Base-by-base conservation (phyloP, 2,329 filamentous ascomycete species). In the Hymenoscyphus infarciens region DNA sequence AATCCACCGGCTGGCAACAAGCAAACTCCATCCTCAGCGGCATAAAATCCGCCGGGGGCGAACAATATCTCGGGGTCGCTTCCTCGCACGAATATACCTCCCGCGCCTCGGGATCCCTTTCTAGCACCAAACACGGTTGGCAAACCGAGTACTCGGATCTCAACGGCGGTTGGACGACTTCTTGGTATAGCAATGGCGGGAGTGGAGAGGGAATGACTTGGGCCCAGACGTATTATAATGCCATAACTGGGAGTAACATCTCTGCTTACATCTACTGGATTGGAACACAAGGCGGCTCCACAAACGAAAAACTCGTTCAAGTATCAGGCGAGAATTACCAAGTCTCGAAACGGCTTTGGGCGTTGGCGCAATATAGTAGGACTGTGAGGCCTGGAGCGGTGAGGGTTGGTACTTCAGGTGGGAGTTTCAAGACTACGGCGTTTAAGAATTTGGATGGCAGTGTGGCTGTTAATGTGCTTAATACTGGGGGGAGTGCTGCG, bases 241-340 rank as follows among this genome's bases (percentile, higher is more conserved):
- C 78, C 33, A 74, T 85, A 19, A 75, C 80, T 4, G 78, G 77
- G 67, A 76, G 75, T 29, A 79, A 81, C 67, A 74, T 81, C 4
- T 79, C 76, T 2, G 83, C 77, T 0, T 84, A 83, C 67, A 74
- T 85, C 3, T 84, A 81, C 73, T 85, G 83, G 82, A 80, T 82
- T 68, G 80, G 80, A 1, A 64, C 61, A 1, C 62, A 66, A 38
- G 60, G 57, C 15, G 59, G 58, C n/a, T 71, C 73, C 33, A 77
- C 78, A 35, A 76, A 76, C 62, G 74, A 75, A 52, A 76, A 75
- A 11, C 35, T 68, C 5, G 65, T 69, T 31, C 33, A 66, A 27
- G 45, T 42, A 3, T 35, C 45, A 22, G 60, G 49, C 13, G 60
- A 57, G n/a, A 13, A 25, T 49, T 59, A 61, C 25, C 54, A 38